A percentile compares a stretch with the other conserved stretches of the same genome.
Conservation (phyloP, 352 stramenopile genomes). For the Phytophthora podocarpi region DNA sequence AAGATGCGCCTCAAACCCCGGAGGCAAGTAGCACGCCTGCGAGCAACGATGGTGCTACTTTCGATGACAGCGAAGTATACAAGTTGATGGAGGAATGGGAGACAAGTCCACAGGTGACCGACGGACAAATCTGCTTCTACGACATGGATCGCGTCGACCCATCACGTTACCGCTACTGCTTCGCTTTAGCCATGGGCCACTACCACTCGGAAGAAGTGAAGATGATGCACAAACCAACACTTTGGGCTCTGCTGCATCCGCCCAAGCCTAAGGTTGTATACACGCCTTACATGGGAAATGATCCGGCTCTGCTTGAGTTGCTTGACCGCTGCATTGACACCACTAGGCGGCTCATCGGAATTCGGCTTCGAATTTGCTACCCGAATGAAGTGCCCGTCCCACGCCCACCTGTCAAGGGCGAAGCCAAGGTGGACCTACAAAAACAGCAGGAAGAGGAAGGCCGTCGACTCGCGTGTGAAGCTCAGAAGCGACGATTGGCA, state of each 20-base stretch:
- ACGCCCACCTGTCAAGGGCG: slow-evolving; percentile 15
- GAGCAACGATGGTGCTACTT: not conserved
- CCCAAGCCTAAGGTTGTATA: slow-evolving; percentile 54
- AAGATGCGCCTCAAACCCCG: slow-evolving; percentile 6
- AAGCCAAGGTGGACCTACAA: slow-evolving; percentile 20
- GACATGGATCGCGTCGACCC: slow-evolving; percentile 59
- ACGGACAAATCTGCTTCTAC: slow-evolving; percentile 75
- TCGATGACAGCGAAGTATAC: slow-evolving; percentile 1
- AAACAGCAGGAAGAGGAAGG: slow-evolving; percentile 62
- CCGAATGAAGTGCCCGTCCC: slow-evolving; percentile 48
- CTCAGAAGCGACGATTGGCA: slow-evolving; percentile 55
- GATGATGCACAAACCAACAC: slow-evolving; percentile 48
- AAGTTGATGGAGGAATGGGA: slow-evolving; percentile 26
- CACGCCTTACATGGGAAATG: slow-evolving; percentile 54
- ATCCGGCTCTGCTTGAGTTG: slow-evolving; percentile 61
- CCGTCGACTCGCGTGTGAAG: slow-evolving; percentile 66
- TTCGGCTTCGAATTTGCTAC: slow-evolving; percentile 54
- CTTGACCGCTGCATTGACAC: slow-evolving; percentile 62
- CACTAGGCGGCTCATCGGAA: slow-evolving; percentile 46
- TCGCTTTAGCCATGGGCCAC: slow-evolving; percentile 58
- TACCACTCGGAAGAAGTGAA: slow-evolving; percentile 56
- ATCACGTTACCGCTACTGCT: slow-evolving; percentile 71
- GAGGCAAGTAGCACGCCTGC: slow-evolving; percentile 2
- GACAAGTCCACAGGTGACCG: slow-evolving; percentile 52
- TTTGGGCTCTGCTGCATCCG: slow-evolving; percentile 31